Evolutionary conservation across 768 basidiomycete species (phyloP).

Genomic region (Hydnomerulius pinastri): DNA sequence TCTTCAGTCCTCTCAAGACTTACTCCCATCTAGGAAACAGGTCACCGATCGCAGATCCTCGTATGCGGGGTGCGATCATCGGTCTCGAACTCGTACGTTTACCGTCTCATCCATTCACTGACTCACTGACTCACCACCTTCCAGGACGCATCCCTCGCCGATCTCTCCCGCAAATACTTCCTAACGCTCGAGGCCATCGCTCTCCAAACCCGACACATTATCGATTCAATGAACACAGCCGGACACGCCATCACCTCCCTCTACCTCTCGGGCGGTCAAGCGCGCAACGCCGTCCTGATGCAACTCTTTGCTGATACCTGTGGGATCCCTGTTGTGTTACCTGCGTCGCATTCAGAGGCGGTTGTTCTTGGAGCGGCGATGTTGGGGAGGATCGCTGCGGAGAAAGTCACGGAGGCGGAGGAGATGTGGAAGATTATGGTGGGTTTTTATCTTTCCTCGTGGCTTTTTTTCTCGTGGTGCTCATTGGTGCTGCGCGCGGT

Average conservation of each 20-base stretch:
- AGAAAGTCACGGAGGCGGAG: slow-evolving; percentile 56
- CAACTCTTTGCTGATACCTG: slow-evolving; percentile 87
- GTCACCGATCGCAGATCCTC: slow-evolving; percentile 94
- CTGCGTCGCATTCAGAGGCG: slow-evolving; percentile 71
- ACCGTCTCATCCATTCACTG: not conserved
- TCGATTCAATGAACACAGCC: slow-evolving; percentile 84
- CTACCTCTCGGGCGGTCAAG: slow-evolving; percentile 93
- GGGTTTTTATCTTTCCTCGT: slow-evolving; percentile 3
- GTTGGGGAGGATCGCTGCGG: slow-evolving; percentile 85
- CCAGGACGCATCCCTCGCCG: slow-evolving; percentile 69
- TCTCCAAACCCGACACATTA: slow-evolving; percentile 91
- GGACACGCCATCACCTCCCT: slow-evolving; percentile 84
- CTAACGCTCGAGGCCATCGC: slow-evolving; percentile 92
- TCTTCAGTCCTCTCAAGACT: slow-evolving; percentile 1
- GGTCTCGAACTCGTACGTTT: slow-evolving; percentile 74
- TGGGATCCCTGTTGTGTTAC: slow-evolving; percentile 78
- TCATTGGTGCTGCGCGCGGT: not conserved
- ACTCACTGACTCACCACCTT: not conserved
- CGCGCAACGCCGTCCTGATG: slow-evolving; percentile 88
- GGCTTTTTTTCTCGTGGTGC: too few relatives aligned
- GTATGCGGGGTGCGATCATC: slow-evolving; percentile 89
- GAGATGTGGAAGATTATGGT: slow-evolving; percentile 94
- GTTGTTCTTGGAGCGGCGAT: slow-evolving; percentile 95
- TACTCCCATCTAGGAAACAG: slow-evolving; percentile 69
- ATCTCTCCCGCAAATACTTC: slow-evolving; percentile 89